Conservation (phyloP, 2,329 filamentous ascomycete genomes). For the Botrytis paeoniae region DNA sequence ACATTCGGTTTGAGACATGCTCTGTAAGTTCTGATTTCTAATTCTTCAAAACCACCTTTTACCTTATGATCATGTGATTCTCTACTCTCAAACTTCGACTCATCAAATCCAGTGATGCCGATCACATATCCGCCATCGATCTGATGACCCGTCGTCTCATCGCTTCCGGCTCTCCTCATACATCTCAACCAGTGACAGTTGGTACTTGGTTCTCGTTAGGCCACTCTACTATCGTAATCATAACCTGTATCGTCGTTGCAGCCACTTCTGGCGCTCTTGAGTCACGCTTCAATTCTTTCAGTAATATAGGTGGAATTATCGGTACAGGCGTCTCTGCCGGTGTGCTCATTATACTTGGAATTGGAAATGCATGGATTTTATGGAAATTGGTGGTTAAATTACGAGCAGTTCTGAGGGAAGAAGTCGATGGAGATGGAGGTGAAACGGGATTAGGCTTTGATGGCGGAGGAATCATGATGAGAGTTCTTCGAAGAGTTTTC, state of each 20-base stretch:
- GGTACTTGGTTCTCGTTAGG: slow-evolving; percentile 93
- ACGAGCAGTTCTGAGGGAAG: slow-evolving; percentile 53
- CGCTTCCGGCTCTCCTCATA: slow-evolving; percentile 49
- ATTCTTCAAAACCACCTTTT: neutral
- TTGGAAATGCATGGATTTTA: slow-evolving; percentile 83
- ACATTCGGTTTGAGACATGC: slow-evolving; percentile 88
- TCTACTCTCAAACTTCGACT: neutral
- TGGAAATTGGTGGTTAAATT: slow-evolving; percentile 72
- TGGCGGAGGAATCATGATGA: slow-evolving; percentile 72
- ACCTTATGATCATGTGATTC: neutral
- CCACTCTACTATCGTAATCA: slow-evolving; percentile 87
- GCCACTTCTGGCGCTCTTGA: slow-evolving; percentile 83
- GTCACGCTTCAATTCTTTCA: slow-evolving; percentile 76
- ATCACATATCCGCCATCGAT: slow-evolving; percentile 86
- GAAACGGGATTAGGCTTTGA: slow-evolving; percentile 59
- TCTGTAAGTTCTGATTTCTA: slow-evolving; percentile 43
- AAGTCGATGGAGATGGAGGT: slow-evolving; percentile 29
- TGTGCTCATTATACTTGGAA: slow-evolving; percentile 77
- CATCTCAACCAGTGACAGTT: slow-evolving; percentile 80
- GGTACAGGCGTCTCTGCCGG: slow-evolving; percentile 82
- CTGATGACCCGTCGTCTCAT: slow-evolving; percentile 89
- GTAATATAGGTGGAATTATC: slow-evolving; percentile 79
- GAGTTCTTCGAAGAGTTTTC: slow-evolving; percentile 72
- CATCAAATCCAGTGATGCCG: slow-evolving; percentile 60
- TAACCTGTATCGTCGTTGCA: slow-evolving; percentile 88